phyloP scores from a whole-genome alignment of 1,139 yeast species.

The Kodamaea ohmeri region DNA sequence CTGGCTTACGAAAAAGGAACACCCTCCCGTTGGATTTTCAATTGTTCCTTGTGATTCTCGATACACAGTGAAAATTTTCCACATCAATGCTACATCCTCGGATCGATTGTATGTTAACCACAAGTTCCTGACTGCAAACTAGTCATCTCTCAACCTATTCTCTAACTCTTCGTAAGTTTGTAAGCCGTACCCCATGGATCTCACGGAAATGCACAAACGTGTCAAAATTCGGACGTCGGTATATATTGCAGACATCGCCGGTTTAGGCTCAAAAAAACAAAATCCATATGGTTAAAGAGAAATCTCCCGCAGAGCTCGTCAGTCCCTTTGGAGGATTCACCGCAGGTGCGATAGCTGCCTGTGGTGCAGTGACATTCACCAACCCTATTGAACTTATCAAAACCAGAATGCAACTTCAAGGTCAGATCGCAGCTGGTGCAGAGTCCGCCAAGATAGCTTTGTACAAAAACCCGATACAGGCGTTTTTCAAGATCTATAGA shows the following conservation, averaged over 20 bases:
- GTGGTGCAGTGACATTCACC: constrained; percentile 96
- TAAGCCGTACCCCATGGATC: background rate
- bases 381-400: constrained; percentile 94
- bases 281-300: constrained; percentile 10
- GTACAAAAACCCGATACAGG: constrained; percentile 85
- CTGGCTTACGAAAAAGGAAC: no score
- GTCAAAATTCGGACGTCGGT: no score
- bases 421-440: constrained; percentile 60
- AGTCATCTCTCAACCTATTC: no score
- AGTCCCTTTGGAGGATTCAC: constrained; percentile 76
- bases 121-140: no score
- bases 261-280: constrained; percentile 8
- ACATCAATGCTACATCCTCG: no score
- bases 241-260: constrained; percentile 6
- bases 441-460: constrained; percentile 23
- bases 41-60: no score
- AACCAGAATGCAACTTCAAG: constrained; percentile 95
- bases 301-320: constrained; percentile 48
- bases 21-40: no score
- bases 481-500: constrained; percentile 66
- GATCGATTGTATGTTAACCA: no score
- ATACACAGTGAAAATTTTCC: no score
- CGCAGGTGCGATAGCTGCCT: constrained; percentile 95
- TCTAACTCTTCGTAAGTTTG: no score
- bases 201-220: no score